Evolutionary conservation across 2,329 filamentous ascomycete genomes (phyloP), one percentile per base, ranked within the genome.

Genomic region (Cladobotryum mycophilum): DNA sequence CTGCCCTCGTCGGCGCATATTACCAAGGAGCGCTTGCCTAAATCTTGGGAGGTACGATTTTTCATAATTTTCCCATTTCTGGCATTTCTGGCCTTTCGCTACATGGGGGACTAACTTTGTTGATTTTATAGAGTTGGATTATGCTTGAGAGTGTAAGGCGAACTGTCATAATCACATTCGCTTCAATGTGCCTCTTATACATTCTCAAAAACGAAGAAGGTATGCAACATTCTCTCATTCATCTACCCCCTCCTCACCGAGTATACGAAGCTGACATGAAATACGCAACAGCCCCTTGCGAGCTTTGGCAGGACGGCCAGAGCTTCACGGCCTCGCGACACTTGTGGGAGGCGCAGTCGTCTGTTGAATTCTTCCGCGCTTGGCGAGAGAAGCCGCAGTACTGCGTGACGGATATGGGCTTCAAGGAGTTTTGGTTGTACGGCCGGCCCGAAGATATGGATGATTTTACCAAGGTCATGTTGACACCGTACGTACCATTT

Each of bases 311-410:
- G 6, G 44, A 47, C 13, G 48, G 45, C 17, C 48, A 51, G 8
- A 51, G 44, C 43, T 70, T 67, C 51, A 75, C 67, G 3, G 65
- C 71, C 15, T 75, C 71, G 5, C 61, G 61, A 7, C 65, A 72
- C 49, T 66, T 76, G 15, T 76, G 72, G 73, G 64, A 71, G 14
- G 71, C 73, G 1, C 52, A 58, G 30, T 66, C 65, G 4, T 69
- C 72, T 1, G 60, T 70, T 17, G 64, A 70, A 2, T 76, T 76
- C 54, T 74, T 64, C 57, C 65, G 61, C 2, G 67, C 71, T 2
- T 75, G 72, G 73, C 66, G 69, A n/a, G 65, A 68, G 34, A 70
- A 70, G 61, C 68, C 70, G 8, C 63, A 70, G 45, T 72, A 63
- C 45, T 53, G 56, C 35, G 62, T 72, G 37, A 49, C 58, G n/a